phyloP scores from a whole-genome alignment of 495 filamentous ascomycete genomes.

The Aspergillus sclerotioniger region DNA sequence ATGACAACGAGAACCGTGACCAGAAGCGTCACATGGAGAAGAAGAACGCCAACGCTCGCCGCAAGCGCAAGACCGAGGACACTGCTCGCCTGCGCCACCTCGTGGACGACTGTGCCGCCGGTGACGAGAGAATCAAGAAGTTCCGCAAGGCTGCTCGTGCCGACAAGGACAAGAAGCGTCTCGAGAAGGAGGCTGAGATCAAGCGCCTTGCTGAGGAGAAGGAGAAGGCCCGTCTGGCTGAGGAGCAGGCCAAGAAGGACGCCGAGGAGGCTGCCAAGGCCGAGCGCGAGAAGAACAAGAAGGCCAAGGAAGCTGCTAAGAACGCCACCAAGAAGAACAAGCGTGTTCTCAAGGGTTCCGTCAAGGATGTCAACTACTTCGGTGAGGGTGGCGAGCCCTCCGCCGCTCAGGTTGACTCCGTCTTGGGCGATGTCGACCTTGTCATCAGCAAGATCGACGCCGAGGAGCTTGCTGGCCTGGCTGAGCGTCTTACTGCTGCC shows the following conservation, averaged over 20 bases:
- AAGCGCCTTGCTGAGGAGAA: constrained; percentile 80
- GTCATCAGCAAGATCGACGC: constrained; percentile 83
- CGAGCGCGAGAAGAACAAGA: constrained; percentile 81
- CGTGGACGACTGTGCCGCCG: constrained; percentile 76
- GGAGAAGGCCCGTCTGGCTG: constrained; percentile 71
- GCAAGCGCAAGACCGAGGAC: constrained; percentile 99
- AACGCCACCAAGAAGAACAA: constrained; percentile 99
- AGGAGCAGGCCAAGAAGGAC: constrained; percentile 72
- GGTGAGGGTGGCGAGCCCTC: constrained; percentile 61
- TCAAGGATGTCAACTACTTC: constrained; percentile 96
- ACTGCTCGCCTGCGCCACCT: constrained; percentile 82
- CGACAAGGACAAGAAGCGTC: constrained; percentile 87
- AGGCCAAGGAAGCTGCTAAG: constrained; percentile 96
- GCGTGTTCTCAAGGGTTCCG: constrained; percentile 82
- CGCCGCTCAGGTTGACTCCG: constrained; percentile 71
- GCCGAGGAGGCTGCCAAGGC: constrained; percentile 83
- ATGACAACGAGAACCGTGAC: constrained; percentile 97
- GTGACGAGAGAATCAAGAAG: constrained; percentile 93
- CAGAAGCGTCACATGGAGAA: constrained; percentile 97
- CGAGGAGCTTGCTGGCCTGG: constrained; percentile 80
- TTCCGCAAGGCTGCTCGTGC: constrained; percentile 90
- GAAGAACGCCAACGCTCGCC: constrained; percentile 95
- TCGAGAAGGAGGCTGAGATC: constrained; percentile 88
- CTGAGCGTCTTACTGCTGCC: constrained; percentile 63
- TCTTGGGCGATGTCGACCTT: constrained; percentile 84